Percentiles rank a stretch among this genome's conserved stretches.
Conservation (phyloP, 805 yeast genomes). For the Saccharomyces jurei region DNA sequence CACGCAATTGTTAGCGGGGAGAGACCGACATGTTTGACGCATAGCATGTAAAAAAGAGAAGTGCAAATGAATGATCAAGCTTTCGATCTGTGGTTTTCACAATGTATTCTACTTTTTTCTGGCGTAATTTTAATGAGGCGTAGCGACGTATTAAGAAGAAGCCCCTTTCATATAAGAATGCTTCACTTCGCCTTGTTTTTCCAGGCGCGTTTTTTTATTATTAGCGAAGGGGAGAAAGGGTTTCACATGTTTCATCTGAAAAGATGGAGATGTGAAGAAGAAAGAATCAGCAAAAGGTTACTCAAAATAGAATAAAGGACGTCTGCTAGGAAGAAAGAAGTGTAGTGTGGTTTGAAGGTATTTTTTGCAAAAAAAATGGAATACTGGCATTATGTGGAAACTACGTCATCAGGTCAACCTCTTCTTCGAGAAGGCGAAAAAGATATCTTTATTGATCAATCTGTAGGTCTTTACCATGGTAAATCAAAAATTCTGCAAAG, state of each 20-base stretch:
- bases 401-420: conserved; percentile 34
- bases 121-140: not conserved
- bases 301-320: not conserved
- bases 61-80: not conserved
- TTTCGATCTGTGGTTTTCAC: not conserved
- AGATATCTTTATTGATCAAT: conserved; percentile 44
- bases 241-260: not conserved
- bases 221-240: not conserved
- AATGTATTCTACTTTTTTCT: not conserved
- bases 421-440: conserved; percentile 39
- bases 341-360: not conserved
- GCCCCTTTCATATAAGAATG: not conserved
- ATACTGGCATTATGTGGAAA: conserved; percentile 33
- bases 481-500: conserved; percentile 51
- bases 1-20: not conserved
- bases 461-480: conserved; percentile 75
- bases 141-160: not conserved
- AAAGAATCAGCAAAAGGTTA: not conserved
- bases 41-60: not conserved
- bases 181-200: not conserved
- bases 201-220: not conserved
- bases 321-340: not conserved
- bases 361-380: conserved; percentile 11
- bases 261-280: not conserved
- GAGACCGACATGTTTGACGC: not conserved